A percentile compares a stretch with the other conserved stretches of the same genome.
Conservation (phyloP, 305 asterid genomes). For the Andrographis paniculata region DNA sequence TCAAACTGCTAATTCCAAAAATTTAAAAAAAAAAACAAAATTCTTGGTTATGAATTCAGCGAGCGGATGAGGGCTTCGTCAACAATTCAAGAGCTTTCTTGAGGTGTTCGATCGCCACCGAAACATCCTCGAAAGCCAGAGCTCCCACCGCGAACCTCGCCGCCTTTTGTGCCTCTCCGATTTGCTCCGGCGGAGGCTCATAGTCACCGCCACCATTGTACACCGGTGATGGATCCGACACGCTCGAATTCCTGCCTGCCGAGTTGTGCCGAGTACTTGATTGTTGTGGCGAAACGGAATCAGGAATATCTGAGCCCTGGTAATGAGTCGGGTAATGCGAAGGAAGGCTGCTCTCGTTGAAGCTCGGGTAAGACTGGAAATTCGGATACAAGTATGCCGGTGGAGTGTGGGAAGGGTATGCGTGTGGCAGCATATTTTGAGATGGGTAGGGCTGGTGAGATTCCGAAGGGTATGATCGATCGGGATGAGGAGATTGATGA, state of each 20-base stretch:
- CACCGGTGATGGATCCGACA: constrained; percentile 31
- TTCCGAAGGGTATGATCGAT: constrained; percentile 41
- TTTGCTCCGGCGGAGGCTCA: constrained; percentile 67
- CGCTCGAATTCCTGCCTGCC: constrained; percentile 27
- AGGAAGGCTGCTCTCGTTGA: constrained; percentile 51
- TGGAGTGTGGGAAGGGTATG: constrained; percentile 20
- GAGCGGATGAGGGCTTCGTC: constrained; percentile 62
- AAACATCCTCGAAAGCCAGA: constrained; percentile 70
- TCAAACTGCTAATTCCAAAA: too few species aligned
- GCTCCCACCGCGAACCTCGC: constrained; percentile 87
- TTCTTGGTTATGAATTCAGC: constrained; percentile 33
- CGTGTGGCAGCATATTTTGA: too few species aligned
- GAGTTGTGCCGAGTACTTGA: constrained; percentile 31
- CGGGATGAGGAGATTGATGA: constrained; percentile 35
- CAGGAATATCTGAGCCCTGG: constrained; percentile 41
- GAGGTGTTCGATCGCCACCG: constrained; percentile 56
- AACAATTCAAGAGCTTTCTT: constrained; percentile 63
- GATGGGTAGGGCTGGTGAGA: constrained; percentile 43
- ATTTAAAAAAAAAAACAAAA: too few species aligned
- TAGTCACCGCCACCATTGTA: constrained; percentile 47
- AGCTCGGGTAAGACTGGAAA: constrained; percentile 69
- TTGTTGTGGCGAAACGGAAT: constrained; percentile 27
- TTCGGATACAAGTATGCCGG: constrained; percentile 38
- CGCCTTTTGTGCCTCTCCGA: constrained; percentile 77
- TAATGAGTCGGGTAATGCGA: constrained; percentile 45